Conservation (phyloP, 1,284 basidiomycete species). For the Ceratobasidium sp. region DNA sequence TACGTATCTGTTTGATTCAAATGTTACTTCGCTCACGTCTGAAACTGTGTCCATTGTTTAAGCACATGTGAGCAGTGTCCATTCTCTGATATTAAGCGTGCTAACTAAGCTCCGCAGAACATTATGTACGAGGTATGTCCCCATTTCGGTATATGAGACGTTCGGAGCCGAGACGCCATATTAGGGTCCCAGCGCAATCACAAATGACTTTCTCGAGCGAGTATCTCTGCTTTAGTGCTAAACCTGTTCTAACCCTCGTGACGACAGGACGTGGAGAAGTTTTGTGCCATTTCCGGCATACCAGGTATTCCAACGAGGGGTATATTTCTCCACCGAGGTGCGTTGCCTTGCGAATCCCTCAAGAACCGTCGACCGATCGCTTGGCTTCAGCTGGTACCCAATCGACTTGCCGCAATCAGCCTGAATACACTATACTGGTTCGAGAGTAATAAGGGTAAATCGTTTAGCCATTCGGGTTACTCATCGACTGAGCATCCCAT, state of each 20-base stretch:
- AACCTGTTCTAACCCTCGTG: constrained; percentile 44
- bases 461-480: constrained; percentile 29
- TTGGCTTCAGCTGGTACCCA: constrained; percentile 55
- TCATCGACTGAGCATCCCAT: constrained; percentile 28
- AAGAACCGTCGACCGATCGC: neutral
- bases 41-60: constrained; percentile 51
- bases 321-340: constrained; percentile 87
- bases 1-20: constrained; percentile 60
- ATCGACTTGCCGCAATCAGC: constrained; percentile 82
- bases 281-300: constrained; percentile 87
- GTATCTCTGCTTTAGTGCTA: constrained; percentile 60
- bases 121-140: constrained; percentile 71
- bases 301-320: constrained; percentile 86
- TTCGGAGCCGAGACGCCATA: constrained; percentile 47
- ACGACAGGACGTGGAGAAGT: constrained; percentile 80
- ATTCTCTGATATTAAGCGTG: too few relatives aligned
- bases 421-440: constrained; percentile 96
- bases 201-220: constrained; percentile 73
- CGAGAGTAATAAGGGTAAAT: constrained; percentile 86
- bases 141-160: constrained; percentile 52
- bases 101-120: constrained; percentile 61
- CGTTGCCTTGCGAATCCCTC: constrained; percentile 70
- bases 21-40: constrained; percentile 43
- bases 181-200: constrained; percentile 83
- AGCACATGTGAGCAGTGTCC: constrained; percentile 70